A percentile compares a stretch with the other conserved stretches of the same genome.
Evolutionary conservation across 352 stramenopile species (phyloP).

Genomic region (Phytophthora fragariae): DNA sequence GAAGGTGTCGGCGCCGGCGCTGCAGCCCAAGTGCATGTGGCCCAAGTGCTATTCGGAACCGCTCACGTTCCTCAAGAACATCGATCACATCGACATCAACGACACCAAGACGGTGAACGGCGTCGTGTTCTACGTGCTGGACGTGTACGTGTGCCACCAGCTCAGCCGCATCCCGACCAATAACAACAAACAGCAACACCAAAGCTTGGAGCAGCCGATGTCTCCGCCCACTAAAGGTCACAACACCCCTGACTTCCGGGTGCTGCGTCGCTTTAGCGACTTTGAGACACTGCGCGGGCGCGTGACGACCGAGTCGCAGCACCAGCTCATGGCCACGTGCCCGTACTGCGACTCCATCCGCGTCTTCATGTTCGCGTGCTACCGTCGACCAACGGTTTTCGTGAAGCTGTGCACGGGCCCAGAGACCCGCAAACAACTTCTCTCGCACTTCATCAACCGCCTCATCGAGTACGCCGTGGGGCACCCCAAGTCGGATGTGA

Average conservation of each 20-base stretch:
- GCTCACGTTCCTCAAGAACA: conserved; percentile 41
- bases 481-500: conserved; percentile 26
- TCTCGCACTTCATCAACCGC: conserved; percentile 48
- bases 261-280: conserved; percentile 39
- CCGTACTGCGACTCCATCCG: conserved; percentile 42
- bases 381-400: conserved; percentile 41
- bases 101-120: conserved; percentile 36
- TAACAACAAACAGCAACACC: conserved; percentile 21
- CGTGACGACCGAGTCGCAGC: conserved; percentile 32
- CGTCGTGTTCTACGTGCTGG: conserved; percentile 56
- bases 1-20: conserved; percentile 14
- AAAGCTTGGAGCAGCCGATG: background rate
- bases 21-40: conserved; percentile 34
- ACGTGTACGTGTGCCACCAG: conserved; percentile 57
- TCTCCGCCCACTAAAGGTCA: conserved; percentile 1
- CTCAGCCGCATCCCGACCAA: conserved; percentile 58
- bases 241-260: conserved; percentile 34
- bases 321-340: conserved; percentile 32
- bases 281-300: conserved; percentile 38
- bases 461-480: conserved; percentile 40
- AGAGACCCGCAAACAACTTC: conserved; percentile 48
- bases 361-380: conserved; percentile 43
- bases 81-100: conserved; percentile 55
- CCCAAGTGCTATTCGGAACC: conserved; percentile 42
- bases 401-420: conserved; percentile 41